Evolutionary conservation across 2,329 filamentous ascomycete species (phyloP).

Genomic region (Parastagonospora avenae): DNA sequence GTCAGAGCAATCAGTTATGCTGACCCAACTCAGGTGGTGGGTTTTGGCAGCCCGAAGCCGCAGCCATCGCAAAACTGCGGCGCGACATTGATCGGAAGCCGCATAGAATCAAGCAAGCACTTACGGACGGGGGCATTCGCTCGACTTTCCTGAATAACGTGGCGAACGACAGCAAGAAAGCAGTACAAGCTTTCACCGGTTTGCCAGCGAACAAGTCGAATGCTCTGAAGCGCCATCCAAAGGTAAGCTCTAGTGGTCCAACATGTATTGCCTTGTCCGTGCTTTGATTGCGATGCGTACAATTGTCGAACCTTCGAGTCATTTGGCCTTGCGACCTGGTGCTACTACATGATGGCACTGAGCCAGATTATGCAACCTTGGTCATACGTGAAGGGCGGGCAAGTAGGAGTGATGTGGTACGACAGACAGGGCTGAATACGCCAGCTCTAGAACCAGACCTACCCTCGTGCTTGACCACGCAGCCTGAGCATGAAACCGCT

Average conservation of each 20-base stretch:
- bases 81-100: conserved; percentile 77
- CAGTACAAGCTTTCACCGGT: conserved; percentile 68
- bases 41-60: conserved; percentile 76
- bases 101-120: conserved; percentile 68
- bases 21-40: conserved; percentile 66
- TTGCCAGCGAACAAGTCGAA: conserved; percentile 67
- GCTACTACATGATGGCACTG: not conserved
- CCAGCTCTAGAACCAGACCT: not conserved
- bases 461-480: not conserved
- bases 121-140: conserved; percentile 66
- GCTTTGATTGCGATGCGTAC: too few species aligned
- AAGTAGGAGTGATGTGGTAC: too few species aligned
- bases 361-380: not conserved
- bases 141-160: conserved; percentile 67
- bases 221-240: conserved; percentile 84
- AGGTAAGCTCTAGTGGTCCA: conserved; percentile 60
- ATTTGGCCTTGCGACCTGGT: too few species aligned
- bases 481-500: conserved; percentile 15
- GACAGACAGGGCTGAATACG: too few species aligned
- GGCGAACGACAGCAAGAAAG: conserved; percentile 62
- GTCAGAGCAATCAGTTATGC: conserved; percentile 3
- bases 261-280: not conserved
- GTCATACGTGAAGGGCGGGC: too few species aligned
- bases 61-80: conserved; percentile 69
- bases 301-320: too few species aligned